A percentile compares a stretch with the other conserved stretches of the same genome.
phyloP scores from a whole-genome alignment of 768 basidiomycete species.

The Calocybe indica region DNA sequence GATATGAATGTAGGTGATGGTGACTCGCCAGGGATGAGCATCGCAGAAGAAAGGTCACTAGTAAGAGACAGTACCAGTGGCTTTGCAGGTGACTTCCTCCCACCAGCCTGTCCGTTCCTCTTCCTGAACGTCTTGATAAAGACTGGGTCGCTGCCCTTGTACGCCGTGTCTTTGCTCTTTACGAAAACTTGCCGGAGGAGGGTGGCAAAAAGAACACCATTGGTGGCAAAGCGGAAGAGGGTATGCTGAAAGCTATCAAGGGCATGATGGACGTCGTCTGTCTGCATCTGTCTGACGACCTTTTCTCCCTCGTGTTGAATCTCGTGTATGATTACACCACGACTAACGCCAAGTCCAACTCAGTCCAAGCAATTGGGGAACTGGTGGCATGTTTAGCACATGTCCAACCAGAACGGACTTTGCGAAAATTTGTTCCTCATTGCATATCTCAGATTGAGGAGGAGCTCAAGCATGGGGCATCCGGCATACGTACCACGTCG shows the following conservation, averaged over 20 bases:
- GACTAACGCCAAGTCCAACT: slow-evolving; percentile 86
- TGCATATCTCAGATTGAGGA: slow-evolving; percentile 74
- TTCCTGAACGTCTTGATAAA: slow-evolving; percentile 16
- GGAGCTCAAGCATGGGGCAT: slow-evolving; percentile 88
- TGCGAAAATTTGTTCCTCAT: slow-evolving; percentile 75
- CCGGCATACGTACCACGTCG: slow-evolving; percentile 77
- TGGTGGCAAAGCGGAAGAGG: slow-evolving; percentile 80
- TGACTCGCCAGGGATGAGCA: slow-evolving; percentile 36
- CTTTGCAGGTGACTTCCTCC: slow-evolving; percentile 55
- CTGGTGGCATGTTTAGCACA: slow-evolving; percentile 81
- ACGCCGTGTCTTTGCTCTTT: slow-evolving; percentile 72
- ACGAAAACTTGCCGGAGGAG: slow-evolving; percentile 93
- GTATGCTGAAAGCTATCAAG: slow-evolving; percentile 72
- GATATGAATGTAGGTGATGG: slow-evolving; percentile 43
- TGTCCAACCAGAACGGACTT: slow-evolving; percentile 66
- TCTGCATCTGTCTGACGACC: slow-evolving; percentile 67
- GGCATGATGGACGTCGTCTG: slow-evolving; percentile 78
- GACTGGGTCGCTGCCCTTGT: slow-evolving; percentile 82
- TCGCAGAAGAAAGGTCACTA: slow-evolving; percentile 65
- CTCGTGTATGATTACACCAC: slow-evolving; percentile 83
- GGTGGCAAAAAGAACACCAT: slow-evolving; percentile 83
- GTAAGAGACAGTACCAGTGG: slow-evolving; percentile 73
- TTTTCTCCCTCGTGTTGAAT: slow-evolving; percentile 83
- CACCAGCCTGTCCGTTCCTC: background rate
- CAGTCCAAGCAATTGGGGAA: slow-evolving; percentile 87